A percentile compares a stretch with the other conserved stretches of the same genome.
phyloP scores from a whole-genome alignment of 192 early-diverging fungal species.

The Piromyces sp. region DNA sequence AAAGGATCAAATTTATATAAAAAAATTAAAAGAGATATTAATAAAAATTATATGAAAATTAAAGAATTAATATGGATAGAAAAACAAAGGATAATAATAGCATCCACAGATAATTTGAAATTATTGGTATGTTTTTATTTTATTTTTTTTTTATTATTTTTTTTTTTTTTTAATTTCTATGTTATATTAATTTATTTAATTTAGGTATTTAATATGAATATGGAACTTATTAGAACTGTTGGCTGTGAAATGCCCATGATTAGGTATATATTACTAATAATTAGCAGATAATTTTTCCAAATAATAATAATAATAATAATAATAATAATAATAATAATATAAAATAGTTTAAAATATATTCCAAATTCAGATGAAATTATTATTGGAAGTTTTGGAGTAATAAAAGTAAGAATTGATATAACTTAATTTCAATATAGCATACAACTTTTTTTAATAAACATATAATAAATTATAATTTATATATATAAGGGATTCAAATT shows the following conservation, averaged over 20 bases:
- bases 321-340: neutral
- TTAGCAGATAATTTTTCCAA: too few relatives aligned
- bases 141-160: too few relatives aligned
- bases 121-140: neutral
- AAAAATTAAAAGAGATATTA: neutral
- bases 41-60: neutral
- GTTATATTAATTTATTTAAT: neutral
- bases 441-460: too few relatives aligned
- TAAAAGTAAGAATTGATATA: too few relatives aligned
- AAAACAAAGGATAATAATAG: neutral
- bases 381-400: neutral
- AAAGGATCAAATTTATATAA: neutral
- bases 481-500: too few relatives aligned
- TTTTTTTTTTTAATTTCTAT: neutral
- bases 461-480: too few relatives aligned
- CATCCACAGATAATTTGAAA: neutral
- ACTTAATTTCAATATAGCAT: too few relatives aligned
- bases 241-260: neutral
- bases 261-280: neutral
- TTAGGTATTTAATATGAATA: neutral
- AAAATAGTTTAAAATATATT: neutral
- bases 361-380: neutral
- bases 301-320: neutral
- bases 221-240: neutral
- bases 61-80: neutral